These are phyloP conservation scores for Rubus idaeus DNA, from an alignment of 306 rosid genomes.

Conservation along the genomic window DNA sequence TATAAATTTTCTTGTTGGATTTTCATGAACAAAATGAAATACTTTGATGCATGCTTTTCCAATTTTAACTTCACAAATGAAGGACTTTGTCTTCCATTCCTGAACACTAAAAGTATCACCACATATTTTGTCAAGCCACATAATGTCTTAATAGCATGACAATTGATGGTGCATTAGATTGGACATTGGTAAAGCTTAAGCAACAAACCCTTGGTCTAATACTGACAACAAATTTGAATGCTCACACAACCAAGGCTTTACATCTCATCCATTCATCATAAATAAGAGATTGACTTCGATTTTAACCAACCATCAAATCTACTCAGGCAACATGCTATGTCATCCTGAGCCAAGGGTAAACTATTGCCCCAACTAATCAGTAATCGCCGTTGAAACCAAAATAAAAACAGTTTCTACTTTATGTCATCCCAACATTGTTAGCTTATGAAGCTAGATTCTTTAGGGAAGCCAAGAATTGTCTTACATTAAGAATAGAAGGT, in stretches of 20 bases:
- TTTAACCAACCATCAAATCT: not conserved
- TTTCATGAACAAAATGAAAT: not conserved
- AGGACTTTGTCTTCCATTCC: not conserved
- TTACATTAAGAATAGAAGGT: conserved; percentile 92
- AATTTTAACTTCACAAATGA: not conserved
- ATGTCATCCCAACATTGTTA: not conserved
- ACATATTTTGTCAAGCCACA: not conserved
- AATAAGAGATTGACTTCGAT: not conserved
- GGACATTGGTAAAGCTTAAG: not conserved
- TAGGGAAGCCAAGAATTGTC: conserved; percentile 25
- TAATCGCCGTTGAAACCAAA: not conserved
- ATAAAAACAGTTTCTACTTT: not conserved
- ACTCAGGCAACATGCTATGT: not conserved
- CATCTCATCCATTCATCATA: not conserved
- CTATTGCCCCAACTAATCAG: not conserved
- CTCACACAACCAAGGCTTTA: not conserved
- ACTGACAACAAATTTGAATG: not conserved
- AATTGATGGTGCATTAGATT: not conserved
- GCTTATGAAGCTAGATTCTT: not conserved
- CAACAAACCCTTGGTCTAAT: not conserved
- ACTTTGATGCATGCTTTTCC: not conserved
- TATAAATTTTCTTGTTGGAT: not conserved
- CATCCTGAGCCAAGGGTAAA: not conserved
- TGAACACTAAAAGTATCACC: not conserved
- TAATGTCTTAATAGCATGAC: not conserved